These are phyloP conservation scores for Podospora bellae-mahoneyi DNA, from an alignment of 495 filamentous ascomycete genomes.

Conservation along the genomic window DNA sequence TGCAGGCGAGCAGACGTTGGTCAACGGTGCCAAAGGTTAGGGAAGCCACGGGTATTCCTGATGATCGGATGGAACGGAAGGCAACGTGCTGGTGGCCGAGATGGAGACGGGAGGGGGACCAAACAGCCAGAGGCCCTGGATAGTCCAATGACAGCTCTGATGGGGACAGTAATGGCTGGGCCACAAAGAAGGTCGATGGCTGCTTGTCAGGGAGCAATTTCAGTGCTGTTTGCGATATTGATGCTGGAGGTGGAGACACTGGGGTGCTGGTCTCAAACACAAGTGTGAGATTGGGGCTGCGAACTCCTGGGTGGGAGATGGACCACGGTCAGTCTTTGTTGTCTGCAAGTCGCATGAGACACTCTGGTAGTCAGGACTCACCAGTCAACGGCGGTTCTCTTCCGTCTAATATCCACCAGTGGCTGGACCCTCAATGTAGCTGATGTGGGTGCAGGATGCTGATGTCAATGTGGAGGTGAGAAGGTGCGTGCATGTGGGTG, in stretches of 20 bases:
- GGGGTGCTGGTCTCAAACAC: conserved; percentile 23
- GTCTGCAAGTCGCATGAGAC: conserved; percentile 27
- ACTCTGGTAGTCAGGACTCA: conserved; percentile 16
- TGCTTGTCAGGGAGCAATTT: conserved; percentile 19
- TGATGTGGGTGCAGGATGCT: conserved; percentile 1
- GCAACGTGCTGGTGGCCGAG: conserved; percentile 23
- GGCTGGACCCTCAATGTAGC: conserved; percentile 3
- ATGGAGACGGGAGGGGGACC: conserved; percentile 18
- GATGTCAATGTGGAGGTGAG: conserved; percentile 5
- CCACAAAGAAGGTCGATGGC: conserved; percentile 29
- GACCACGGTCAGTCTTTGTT: conserved; percentile 30
- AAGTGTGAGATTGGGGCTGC: conserved; percentile 9
- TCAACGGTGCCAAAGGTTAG: background rate
- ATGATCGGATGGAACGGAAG: conserved; percentile 11
- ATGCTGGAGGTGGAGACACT: conserved; percentile 22
- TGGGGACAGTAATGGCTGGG: conserved; percentile 2
- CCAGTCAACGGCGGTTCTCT: conserved; percentile 10
- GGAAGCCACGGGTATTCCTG: background rate
- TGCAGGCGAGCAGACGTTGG: background rate
- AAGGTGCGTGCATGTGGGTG: conserved; percentile 1
- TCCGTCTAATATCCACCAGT: conserved; percentile 10
- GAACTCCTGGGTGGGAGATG: background rate
- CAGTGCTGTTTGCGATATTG: conserved; percentile 20
- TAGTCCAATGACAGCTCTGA: conserved; percentile 10
- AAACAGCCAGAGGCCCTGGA: conserved; percentile 16